Evolutionary conservation across 352 stramenopile genomes (phyloP).

Genomic region (Pythium brachiatum): DNA sequence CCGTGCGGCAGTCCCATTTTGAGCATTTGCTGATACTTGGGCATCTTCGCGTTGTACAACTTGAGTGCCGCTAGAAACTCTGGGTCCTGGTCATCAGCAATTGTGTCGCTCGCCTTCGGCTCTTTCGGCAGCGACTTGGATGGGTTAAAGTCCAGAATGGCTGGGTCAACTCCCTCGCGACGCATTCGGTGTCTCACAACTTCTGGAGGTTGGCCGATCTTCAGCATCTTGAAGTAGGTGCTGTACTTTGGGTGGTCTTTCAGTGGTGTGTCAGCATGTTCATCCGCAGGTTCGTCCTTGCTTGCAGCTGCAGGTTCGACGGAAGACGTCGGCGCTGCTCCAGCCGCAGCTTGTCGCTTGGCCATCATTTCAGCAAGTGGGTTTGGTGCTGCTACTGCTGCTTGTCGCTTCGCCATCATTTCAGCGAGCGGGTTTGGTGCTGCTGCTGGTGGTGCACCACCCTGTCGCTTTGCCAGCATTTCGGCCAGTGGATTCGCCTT

Average conservation of each 20-base stretch:
- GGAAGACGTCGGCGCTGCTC: not conserved
- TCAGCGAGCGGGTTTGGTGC: constrained; percentile 23
- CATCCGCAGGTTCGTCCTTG: constrained; percentile 8
- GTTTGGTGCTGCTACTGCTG: constrained; percentile 11
- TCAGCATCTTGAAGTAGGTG: constrained; percentile 85
- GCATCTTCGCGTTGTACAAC: constrained; percentile 63
- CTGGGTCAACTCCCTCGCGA: constrained; percentile 55
- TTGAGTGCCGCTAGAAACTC: constrained; percentile 53
- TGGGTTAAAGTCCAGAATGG: constrained; percentile 63
- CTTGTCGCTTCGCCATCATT: constrained; percentile 27
- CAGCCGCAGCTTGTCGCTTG: constrained; percentile 20
- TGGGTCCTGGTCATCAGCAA: constrained; percentile 38
- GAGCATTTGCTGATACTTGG: constrained; percentile 77
- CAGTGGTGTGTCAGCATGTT: constrained; percentile 34
- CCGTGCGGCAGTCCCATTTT: constrained; percentile 66
- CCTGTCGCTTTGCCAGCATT: constrained; percentile 24
- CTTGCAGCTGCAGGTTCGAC: constrained; percentile 2
- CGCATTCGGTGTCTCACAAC: constrained; percentile 82
- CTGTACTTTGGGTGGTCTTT: constrained; percentile 68
- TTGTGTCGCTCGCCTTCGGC: constrained; percentile 15
- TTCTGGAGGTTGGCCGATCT: constrained; percentile 58
- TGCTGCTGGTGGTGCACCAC: not conserved
- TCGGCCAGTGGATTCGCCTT: constrained; percentile 18
- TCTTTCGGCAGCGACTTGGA: constrained; percentile 40
- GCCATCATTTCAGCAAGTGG: constrained; percentile 28